phyloP scores from a whole-genome alignment of 495 filamentous ascomycete species.

The Xylaria grammica region DNA sequence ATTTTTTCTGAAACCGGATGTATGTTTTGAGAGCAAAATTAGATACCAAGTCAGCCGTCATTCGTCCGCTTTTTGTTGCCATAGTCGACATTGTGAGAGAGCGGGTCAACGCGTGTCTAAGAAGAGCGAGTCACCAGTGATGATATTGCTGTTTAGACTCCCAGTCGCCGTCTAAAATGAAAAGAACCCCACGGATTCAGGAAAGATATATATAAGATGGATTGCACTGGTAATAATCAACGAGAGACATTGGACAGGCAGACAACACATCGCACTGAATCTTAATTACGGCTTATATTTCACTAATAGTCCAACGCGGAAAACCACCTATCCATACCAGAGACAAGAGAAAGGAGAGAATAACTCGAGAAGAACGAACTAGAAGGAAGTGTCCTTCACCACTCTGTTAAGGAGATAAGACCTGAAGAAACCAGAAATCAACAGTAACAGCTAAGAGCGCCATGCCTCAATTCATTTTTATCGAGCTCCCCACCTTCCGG shows the following conservation, averaged over 20 bases:
- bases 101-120: neutral
- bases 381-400: neutral
- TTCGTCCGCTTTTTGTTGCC: neutral
- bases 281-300: too few relatives aligned
- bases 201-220: too few relatives aligned
- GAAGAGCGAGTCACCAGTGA: neutral
- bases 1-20: neutral
- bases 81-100: neutral
- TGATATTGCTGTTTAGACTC: too few relatives aligned
- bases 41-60: slow-evolving; percentile 19
- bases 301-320: too few relatives aligned
- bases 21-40: slow-evolving; percentile 11
- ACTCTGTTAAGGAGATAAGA: neutral
- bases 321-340: too few relatives aligned
- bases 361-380: neutral
- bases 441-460: too few relatives aligned
- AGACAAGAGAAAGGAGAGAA: too few relatives aligned
- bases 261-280: too few relatives aligned
- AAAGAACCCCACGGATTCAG: too few relatives aligned
- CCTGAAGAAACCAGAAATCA: neutral
- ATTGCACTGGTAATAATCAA: too few relatives aligned
- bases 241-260: too few relatives aligned
- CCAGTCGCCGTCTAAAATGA: too few relatives aligned
- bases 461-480: slow-evolving; percentile 34
- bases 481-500: slow-evolving; percentile 39